A percentile compares a stretch with the other conserved stretches of the same genome.
Conservation (phyloP, 352 stramenopile species). For the Globisporangium barbulae region DNA sequence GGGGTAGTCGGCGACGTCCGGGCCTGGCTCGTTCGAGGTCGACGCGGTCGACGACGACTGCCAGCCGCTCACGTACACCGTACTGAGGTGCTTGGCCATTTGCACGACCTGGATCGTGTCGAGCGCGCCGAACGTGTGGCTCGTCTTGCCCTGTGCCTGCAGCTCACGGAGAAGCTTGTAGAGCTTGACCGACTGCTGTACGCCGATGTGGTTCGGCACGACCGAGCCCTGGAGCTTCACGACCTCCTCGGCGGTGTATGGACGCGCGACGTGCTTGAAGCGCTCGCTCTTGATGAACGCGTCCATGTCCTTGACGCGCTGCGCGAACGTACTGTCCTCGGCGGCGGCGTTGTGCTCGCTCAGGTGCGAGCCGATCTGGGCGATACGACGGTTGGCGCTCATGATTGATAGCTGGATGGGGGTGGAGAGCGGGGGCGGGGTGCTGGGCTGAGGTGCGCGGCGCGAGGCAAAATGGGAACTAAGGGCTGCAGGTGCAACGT, state of each 20-base stretch:
- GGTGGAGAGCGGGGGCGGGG: not conserved
- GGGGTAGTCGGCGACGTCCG: constrained; percentile 98
- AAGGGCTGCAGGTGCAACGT: constrained; percentile 22
- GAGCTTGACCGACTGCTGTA: constrained; percentile 72
- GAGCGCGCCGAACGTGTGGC: constrained; percentile 86
- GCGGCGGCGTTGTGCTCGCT: constrained; percentile 46
- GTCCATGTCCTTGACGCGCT: constrained; percentile 71
- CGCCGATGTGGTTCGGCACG: constrained; percentile 39
- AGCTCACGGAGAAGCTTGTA: constrained; percentile 87
- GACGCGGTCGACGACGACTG: constrained; percentile 94
- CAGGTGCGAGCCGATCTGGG: constrained; percentile 67
- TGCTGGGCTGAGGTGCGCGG: constrained; percentile 19
- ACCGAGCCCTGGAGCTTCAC: constrained; percentile 85
- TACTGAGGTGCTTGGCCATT: constrained; percentile 93
- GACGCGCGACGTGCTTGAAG: constrained; percentile 79
- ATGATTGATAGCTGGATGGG: constrained; percentile 23
- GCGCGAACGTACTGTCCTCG: constrained; percentile 60
- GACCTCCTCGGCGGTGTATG: constrained; percentile 78
- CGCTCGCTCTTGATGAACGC: constrained; percentile 71
- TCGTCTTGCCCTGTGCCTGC: constrained; percentile 73
- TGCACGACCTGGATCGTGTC: constrained; percentile 96
- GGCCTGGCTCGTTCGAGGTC: constrained; percentile 94
- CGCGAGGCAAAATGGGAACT: constrained; percentile 45
- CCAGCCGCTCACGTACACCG: constrained; percentile 97
- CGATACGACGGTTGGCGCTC: constrained; percentile 71